Base-by-base conservation (phyloP, 345 rosid species). In the Brassica rapa region DNA sequence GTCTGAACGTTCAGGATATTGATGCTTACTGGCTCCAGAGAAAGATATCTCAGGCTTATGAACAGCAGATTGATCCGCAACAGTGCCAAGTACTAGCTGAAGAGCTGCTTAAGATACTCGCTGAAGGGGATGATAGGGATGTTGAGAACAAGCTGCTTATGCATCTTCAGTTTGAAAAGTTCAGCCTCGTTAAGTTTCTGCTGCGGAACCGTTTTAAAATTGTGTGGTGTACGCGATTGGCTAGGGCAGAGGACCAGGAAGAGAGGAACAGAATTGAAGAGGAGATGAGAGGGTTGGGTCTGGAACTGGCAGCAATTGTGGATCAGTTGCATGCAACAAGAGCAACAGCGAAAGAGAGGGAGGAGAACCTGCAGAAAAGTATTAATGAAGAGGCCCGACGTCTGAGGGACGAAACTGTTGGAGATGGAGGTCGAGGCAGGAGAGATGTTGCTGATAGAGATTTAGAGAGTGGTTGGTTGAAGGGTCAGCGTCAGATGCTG, bases 21-120 rank as follows among this genome's bases (percentile, higher is more conserved):
- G 98, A 92, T 86, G 94, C 98, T 6, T 90, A 94, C 82, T 94
- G 98, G 96, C 96, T 94, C 29, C 96, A 94, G 81, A 87, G 98
- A 80, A 89, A 87, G 87, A 86, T 92, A 65, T 89, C 89, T 32
- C 94, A 87, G 77, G 91, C 88, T 73, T 89, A 76, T 80, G 90
- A 86, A 12, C 89, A 89, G 80, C 82, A 90, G 75, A 90, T 92
- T 71, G 98, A 94, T 79, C 90, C 96, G 24, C 93, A 89, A 51
- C 85, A 87, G 83, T 88, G 98, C 78, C 93, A 89, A 70, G 86
- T 82, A 77, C 90, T 92, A 70, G 93, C 96, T 15, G 96, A 92
- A 86, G 93, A 94, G 83, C 89, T 92, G 77, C 87, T 92, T 65
- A 82, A 85, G 87, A 84, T 90, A 80, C 96, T 94, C 78, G 89